Percentiles rank a stretch among this genome's conserved stretches.
Conservation (phyloP, 1,284 basidiomycete species). For the Pseudozyma hubeiensis region DNA sequence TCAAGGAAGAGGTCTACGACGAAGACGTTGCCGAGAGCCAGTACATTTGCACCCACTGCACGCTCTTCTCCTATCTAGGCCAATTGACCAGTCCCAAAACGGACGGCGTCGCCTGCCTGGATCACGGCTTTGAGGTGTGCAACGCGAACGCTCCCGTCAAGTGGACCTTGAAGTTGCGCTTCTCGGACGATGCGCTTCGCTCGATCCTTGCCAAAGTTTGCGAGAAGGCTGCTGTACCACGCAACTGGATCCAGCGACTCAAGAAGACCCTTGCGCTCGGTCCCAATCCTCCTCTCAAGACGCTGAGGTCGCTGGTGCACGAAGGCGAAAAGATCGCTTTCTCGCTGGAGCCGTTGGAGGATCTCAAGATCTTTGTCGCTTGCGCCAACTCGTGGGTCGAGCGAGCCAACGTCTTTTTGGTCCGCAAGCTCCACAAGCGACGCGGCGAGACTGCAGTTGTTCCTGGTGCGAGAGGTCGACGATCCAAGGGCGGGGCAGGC, state of each 20-base stretch:
- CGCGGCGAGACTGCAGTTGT: constrained; percentile 70
- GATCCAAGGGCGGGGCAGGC: constrained; percentile 27
- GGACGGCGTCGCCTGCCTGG: constrained; percentile 81
- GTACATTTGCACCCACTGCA: constrained; percentile 94
- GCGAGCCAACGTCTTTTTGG: constrained; percentile 71
- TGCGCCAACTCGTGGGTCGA: constrained; percentile 84
- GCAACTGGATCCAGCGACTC: constrained; percentile 80
- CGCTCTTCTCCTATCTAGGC: constrained; percentile 93
- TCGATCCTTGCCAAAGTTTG: constrained; percentile 60
- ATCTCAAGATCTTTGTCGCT: constrained; percentile 81
- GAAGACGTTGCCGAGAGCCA: constrained; percentile 89
- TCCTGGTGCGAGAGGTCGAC: constrained; percentile 77
- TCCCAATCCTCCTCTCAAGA: constrained; percentile 79
- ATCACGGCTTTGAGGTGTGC: constrained; percentile 84
- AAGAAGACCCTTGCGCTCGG: constrained; percentile 74
- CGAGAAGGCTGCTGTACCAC: constrained; percentile 80
- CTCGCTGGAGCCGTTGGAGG: constrained; percentile 78
- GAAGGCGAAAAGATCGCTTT: constrained; percentile 88
- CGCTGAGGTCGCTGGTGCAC: constrained; percentile 79
- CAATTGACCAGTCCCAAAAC: constrained; percentile 77
- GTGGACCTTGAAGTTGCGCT: constrained; percentile 80
- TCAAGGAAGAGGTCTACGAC: constrained; percentile 80
- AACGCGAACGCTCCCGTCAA: constrained; percentile 74
- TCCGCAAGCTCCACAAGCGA: constrained; percentile 72
- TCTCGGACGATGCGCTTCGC: constrained; percentile 80